phyloP scores from a whole-genome alignment of 257 asterid species.

The Parsonsia alboflavescens region DNA sequence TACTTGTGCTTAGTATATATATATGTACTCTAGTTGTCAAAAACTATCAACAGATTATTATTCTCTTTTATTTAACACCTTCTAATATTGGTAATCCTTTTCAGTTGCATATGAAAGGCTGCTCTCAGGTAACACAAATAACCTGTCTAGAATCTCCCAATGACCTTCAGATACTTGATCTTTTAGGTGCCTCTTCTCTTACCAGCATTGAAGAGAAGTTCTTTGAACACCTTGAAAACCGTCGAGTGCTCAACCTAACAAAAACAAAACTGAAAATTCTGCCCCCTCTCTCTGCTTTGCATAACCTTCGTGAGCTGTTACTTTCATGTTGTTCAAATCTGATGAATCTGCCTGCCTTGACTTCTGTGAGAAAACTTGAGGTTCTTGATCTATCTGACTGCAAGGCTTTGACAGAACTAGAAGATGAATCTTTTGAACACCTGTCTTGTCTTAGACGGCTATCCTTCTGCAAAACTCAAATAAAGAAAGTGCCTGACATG shows the following conservation, averaged over 20 bases:
- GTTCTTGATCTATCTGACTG: constrained; percentile 24
- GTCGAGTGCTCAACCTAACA: constrained; percentile 17
- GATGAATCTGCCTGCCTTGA: constrained; percentile 17
- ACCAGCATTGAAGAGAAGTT: constrained; percentile 7
- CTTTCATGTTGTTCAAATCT: constrained; percentile 15
- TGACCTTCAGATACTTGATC: constrained; percentile 20
- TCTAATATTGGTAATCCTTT: background rate
- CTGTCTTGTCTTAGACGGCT: constrained; percentile 14
- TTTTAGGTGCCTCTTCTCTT: constrained; percentile 19
- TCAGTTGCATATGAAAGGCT: constrained; percentile 12
- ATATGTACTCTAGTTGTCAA: too few species aligned
- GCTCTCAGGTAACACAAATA: constrained; percentile 4
- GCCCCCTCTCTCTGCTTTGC: constrained; percentile 11
- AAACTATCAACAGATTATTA: too few species aligned
- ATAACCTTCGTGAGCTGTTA: constrained; percentile 14
- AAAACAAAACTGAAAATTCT: constrained; percentile 12
- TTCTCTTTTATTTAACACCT: too few species aligned
- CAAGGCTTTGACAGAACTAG: constrained; percentile 12
- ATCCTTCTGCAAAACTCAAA: constrained; percentile 12
- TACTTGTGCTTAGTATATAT: too few species aligned
- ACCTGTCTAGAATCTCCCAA: constrained; percentile 3
- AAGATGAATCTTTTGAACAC: constrained; percentile 8
- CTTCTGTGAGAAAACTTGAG: constrained; percentile 17
- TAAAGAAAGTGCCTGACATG: constrained; percentile 15
- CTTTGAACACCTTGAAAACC: constrained; percentile 6